These are phyloP conservation scores for Saturnispora ahearnii DNA, from an alignment of 805 yeast species.

Conservation along the genomic window DNA sequence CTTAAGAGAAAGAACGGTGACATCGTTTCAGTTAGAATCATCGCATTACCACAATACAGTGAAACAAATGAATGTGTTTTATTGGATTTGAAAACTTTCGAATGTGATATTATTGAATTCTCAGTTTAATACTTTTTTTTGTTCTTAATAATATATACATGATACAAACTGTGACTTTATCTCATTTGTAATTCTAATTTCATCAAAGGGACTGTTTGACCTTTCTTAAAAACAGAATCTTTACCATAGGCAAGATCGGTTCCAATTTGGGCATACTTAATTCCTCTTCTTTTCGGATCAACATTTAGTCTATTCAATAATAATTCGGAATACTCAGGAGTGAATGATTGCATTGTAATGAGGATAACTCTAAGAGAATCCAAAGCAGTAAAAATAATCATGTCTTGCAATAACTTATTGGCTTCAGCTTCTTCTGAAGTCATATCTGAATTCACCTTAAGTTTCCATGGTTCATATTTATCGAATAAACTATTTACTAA, in stretches of 20 bases:
- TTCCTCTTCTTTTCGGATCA: slow-evolving; percentile 29
- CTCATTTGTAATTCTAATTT: slow-evolving; percentile 16
- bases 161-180: neutral
- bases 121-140: slow-evolving; percentile 4
- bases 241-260: slow-evolving; percentile 54
- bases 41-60: slow-evolving; percentile 65
- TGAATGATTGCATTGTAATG: slow-evolving; percentile 60
- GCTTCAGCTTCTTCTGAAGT: neutral
- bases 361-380: slow-evolving; percentile 64
- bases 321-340: slow-evolving; percentile 52
- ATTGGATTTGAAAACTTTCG: slow-evolving; percentile 49
- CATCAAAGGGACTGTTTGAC: slow-evolving; percentile 25
- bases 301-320: slow-evolving; percentile 62
- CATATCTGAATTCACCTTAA: slow-evolving; percentile 25
- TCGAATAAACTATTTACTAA: slow-evolving; percentile 63
- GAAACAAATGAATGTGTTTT: slow-evolving; percentile 57
- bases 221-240: slow-evolving; percentile 29
- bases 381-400: slow-evolving; percentile 52
- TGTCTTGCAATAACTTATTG: slow-evolving; percentile 32
- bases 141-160: neutral
- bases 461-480: slow-evolving; percentile 66
- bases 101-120: slow-evolving; percentile 41
- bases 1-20: slow-evolving; percentile 28
- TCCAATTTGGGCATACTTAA: slow-evolving; percentile 42
- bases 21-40: slow-evolving; percentile 34